Evolutionary conservation across 371 early-diverging fungal genomes (phyloP).

Genomic region (Chytridium lagenaria): DNA sequence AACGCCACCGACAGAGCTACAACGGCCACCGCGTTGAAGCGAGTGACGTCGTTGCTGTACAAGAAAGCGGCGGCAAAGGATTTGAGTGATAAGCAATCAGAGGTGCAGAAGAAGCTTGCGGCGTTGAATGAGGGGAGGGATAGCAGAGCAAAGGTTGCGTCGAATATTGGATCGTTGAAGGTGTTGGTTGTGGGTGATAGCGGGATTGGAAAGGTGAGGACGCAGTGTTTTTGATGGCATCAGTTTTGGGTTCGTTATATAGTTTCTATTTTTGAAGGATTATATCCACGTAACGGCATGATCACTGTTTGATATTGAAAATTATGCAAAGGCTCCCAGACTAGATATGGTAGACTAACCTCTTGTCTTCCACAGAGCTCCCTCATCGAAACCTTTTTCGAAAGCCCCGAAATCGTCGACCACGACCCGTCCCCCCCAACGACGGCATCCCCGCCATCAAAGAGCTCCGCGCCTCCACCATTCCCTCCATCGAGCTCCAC

Average conservation of each 20-base stretch:
- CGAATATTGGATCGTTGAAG: slow-evolving; percentile 38
- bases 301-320: not conserved
- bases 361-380: slow-evolving; percentile 24
- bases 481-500: slow-evolving; percentile 23
- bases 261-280: too few relatives aligned
- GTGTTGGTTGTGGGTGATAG: slow-evolving; percentile 46
- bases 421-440: not conserved
- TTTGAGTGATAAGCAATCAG: not conserved
- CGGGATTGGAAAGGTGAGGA: slow-evolving; percentile 49
- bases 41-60: slow-evolving; percentile 3
- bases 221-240: too few relatives aligned
- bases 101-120: slow-evolving; percentile 25
- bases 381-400: slow-evolving; percentile 35
- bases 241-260: too few relatives aligned
- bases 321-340: not conserved
- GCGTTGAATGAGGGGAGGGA: slow-evolving; percentile 7
- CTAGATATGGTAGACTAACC: too few relatives aligned
- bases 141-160: slow-evolving; percentile 30
- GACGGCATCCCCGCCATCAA: slow-evolving; percentile 15
- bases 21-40: slow-evolving; percentile 7
- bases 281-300: too few relatives aligned
- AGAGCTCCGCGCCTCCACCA: slow-evolving; percentile 38
- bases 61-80: not conserved
- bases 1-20: slow-evolving; percentile 8
- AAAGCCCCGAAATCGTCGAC: slow-evolving; percentile 25